Percentiles rank a stretch among this genome's conserved stretches.
phyloP scores from a whole-genome alignment of 202 grass and related monocot genomes.

The Setaria viridis region DNA sequence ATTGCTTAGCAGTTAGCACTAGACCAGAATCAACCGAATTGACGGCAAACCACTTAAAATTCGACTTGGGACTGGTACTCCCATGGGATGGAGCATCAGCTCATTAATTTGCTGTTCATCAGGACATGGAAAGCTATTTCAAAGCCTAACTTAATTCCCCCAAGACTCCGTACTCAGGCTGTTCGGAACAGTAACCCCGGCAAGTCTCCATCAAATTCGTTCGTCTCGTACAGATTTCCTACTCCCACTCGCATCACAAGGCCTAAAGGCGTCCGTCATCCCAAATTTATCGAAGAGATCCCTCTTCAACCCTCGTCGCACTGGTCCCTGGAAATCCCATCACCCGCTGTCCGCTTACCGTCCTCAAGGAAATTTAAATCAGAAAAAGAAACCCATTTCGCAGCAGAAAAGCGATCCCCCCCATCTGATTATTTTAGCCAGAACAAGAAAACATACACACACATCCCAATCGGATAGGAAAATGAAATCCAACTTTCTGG shows the following conservation, averaged over 20 bases:
- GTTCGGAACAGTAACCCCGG: not conserved
- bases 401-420: not conserved
- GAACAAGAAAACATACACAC: not conserved
- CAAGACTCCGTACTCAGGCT: not conserved
- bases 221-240: not conserved
- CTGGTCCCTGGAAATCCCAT: not conserved
- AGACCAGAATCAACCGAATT: not conserved
- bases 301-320: not conserved
- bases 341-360: not conserved
- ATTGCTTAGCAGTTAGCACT: not conserved
- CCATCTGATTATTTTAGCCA: not conserved
- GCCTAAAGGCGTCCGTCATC: not conserved
- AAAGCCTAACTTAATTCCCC: not conserved
- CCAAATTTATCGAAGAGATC: not conserved
- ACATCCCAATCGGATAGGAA: not conserved
- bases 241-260: not conserved
- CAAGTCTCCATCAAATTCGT: not conserved
- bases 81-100: not conserved
- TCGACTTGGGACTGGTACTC: not conserved
- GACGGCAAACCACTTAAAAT: not conserved
- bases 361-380: slow-evolving; percentile 14
- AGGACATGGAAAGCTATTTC: not conserved
- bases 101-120: not conserved
- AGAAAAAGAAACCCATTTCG: not conserved
- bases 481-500: not conserved